Evolutionary conservation across 805 yeast species (phyloP).

Genomic region (Starmerella kuoi): DNA sequence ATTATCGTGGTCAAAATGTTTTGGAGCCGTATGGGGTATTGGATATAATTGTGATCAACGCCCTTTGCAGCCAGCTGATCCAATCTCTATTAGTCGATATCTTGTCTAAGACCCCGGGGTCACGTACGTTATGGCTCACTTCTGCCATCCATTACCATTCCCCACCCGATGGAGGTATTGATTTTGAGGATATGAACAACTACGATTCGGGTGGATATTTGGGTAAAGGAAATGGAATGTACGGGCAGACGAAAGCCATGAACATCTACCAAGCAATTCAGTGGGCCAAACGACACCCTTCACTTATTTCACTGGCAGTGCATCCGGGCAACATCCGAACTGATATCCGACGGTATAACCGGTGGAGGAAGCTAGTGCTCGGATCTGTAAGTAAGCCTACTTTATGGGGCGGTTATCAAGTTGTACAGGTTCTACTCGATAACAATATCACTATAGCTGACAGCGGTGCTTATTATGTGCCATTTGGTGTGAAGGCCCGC

Average conservation of each 20-base stretch:
- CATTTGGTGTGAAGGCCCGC: slow-evolving; percentile 34
- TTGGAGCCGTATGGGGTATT: slow-evolving; percentile 9
- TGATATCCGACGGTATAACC: slow-evolving; percentile 29
- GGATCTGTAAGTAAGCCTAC: slow-evolving; percentile 21
- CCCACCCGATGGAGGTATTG: slow-evolving; percentile 31
- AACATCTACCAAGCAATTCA: slow-evolving; percentile 31
- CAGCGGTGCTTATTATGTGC: slow-evolving; percentile 33
- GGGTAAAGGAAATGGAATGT: slow-evolving; percentile 23
- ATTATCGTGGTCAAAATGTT: slow-evolving; percentile 18
- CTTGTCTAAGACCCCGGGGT: slow-evolving; percentile 29
- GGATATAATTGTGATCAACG: slow-evolving; percentile 37
- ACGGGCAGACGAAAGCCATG: slow-evolving; percentile 40
- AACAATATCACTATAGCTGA: slow-evolving; percentile 28
- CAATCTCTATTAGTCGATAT: slow-evolving; percentile 29
- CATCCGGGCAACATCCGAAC: slow-evolving; percentile 36
- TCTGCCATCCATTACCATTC: slow-evolving; percentile 32
- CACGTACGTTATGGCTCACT: slow-evolving; percentile 36
- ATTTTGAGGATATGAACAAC: slow-evolving; percentile 32
- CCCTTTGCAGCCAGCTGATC: slow-evolving; percentile 36
- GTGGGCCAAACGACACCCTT: slow-evolving; percentile 29
- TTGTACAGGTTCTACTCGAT: slow-evolving; percentile 32
- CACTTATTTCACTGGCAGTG: slow-evolving; percentile 28
- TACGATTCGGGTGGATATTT: slow-evolving; percentile 17
- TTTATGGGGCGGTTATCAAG: slow-evolving; percentile 37
- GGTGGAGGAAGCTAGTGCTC: slow-evolving; percentile 17